phyloP scores from a whole-genome alignment of 805 yeast species.

The Ogataea pini region DNA sequence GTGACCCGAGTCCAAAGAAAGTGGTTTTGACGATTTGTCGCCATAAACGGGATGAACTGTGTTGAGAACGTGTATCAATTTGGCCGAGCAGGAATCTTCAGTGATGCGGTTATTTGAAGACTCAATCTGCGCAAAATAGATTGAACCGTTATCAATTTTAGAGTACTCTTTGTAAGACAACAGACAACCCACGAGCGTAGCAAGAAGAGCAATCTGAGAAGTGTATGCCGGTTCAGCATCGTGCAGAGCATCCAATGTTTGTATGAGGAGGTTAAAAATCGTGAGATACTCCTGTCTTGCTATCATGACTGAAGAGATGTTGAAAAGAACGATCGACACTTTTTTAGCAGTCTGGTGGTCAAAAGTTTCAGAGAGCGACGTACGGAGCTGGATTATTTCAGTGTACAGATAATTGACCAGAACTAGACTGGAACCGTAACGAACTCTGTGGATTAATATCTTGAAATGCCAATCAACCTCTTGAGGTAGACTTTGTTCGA shows the following conservation, averaged over 20 bases:
- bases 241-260: conserved; percentile 13
- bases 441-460: conserved; percentile 41
- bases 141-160: conserved; percentile 5
- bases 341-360: conserved; percentile 43
- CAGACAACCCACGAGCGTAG: conserved; percentile 20
- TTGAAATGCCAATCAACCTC: conserved; percentile 28
- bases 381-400: conserved; percentile 36
- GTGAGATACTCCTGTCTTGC: conserved; percentile 32
- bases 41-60: conserved; percentile 18
- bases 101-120: conserved; percentile 6
- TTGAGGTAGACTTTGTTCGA: conserved; percentile 18
- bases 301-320: conserved; percentile 26
- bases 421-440: conserved; percentile 42
- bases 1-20: neutral
- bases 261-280: conserved; percentile 24
- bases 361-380: conserved; percentile 58
- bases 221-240: conserved; percentile 1
- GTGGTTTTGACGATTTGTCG: conserved; percentile 10
- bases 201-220: conserved; percentile 18
- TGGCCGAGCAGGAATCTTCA: neutral
- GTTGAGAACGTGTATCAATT: conserved; percentile 15
- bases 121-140: conserved; percentile 17
- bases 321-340: conserved; percentile 20
- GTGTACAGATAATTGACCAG: conserved; percentile 47
- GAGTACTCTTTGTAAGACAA: conserved; percentile 19